phyloP scores from a whole-genome alignment of 805 yeast genomes.

The Limtongia smithiae region DNA sequence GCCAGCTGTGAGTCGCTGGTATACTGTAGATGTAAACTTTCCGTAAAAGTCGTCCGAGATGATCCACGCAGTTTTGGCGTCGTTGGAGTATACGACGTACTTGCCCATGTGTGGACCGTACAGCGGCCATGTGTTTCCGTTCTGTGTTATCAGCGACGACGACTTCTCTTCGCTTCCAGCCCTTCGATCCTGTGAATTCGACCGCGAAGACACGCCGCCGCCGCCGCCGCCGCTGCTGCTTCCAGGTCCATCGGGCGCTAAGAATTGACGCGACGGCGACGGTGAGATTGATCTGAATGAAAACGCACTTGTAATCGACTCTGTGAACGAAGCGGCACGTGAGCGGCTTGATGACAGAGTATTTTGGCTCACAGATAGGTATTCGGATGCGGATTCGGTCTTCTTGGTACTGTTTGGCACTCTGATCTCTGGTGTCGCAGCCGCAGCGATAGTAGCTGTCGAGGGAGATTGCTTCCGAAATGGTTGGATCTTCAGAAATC shows the following conservation, averaged over 20 bases:
- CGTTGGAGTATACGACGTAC: conserved; percentile 29
- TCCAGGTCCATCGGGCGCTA: not conserved
- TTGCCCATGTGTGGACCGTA: conserved; percentile 30
- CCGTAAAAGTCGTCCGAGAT: conserved; percentile 31
- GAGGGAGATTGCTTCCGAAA: conserved; percentile 23
- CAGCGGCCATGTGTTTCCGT: conserved; percentile 26
- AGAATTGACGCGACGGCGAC: conserved; percentile 5
- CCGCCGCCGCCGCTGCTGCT: too few relatives aligned
- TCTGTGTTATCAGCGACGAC: not conserved
- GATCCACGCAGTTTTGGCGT: conserved; percentile 31
- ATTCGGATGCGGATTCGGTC: too few relatives aligned
- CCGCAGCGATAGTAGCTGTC: not conserved
- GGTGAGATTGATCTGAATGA: conserved; percentile 16
- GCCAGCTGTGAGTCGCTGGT: conserved; percentile 27
- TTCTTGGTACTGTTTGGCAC: not conserved
- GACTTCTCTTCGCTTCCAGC: not conserved
- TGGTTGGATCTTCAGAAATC: conserved; percentile 45
- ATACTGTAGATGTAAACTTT: conserved; percentile 25
- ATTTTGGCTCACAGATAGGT: not conserved
- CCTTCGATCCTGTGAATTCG: conserved; percentile 4
- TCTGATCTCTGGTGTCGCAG: not conserved
- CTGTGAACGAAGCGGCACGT: conserved; percentile 23
- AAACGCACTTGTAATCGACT: conserved; percentile 21
- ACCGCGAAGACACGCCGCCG: not conserved
- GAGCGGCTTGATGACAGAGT: not conserved